These are phyloP conservation scores for Cyclotella kingstonii DNA, from an alignment of 108 stramenopile genomes.

Conservation along the genomic window DNA sequence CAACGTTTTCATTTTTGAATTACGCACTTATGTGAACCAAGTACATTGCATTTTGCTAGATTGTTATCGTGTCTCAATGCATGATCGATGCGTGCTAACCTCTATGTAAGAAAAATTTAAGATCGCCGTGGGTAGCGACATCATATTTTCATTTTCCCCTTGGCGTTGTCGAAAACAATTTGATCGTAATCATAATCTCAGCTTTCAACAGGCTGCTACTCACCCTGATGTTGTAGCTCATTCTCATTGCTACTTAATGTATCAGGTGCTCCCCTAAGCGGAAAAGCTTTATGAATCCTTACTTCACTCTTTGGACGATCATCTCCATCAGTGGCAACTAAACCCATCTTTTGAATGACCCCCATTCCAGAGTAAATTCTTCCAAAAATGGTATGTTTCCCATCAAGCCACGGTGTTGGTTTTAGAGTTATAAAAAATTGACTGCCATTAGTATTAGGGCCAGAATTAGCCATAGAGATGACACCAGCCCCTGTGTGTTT, in stretches of 20 bases:
- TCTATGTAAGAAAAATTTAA: too few relatives aligned
- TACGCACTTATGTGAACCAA: too few relatives aligned
- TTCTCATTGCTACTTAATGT: background rate
- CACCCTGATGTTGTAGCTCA: background rate
- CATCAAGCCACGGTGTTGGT: slow-evolving; percentile 86
- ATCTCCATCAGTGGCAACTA: slow-evolving; percentile 84
- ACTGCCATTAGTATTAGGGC: slow-evolving; percentile 90
- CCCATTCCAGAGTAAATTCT: slow-evolving; percentile 89
- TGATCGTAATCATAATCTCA: too few relatives aligned
- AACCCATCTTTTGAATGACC: slow-evolving; percentile 89
- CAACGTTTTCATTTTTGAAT: too few relatives aligned
- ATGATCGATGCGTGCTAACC: too few relatives aligned
- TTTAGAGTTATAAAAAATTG: slow-evolving; percentile 96
- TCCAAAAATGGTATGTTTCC: slow-evolving; percentile 95
- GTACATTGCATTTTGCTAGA: too few relatives aligned
- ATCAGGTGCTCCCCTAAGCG: slow-evolving; percentile 31
- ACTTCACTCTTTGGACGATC: slow-evolving; percentile 80
- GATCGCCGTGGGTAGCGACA: too few relatives aligned
- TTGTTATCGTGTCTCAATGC: too few relatives aligned
- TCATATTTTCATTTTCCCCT: too few relatives aligned
- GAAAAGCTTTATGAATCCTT: slow-evolving; percentile 49
- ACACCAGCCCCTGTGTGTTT: slow-evolving; percentile 89
- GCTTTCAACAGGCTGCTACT: too few relatives aligned
- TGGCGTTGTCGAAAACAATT: too few relatives aligned
- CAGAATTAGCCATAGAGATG: slow-evolving; percentile 92